Conservation (phyloP, 108 stramenopile genomes). For the Conticribra weissflogii region DNA sequence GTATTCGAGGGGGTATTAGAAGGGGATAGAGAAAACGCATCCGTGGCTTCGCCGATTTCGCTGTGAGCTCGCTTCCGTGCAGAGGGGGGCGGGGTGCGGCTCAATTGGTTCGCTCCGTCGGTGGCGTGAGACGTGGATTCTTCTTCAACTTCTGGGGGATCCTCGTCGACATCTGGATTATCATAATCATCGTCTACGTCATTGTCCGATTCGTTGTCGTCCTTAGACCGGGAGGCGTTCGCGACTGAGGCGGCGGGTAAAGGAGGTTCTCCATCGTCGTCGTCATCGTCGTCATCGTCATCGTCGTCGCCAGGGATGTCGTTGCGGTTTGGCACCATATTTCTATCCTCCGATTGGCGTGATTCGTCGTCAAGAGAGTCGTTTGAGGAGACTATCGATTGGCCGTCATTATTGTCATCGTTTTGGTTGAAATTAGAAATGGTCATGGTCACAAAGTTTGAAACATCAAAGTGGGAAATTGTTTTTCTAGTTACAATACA, state of each 20-base stretch:
- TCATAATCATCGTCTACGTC: background rate
- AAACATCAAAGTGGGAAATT: too few relatives aligned
- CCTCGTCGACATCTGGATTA: background rate
- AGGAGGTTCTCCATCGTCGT: slow-evolving; percentile 23
- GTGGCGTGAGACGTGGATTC: background rate
- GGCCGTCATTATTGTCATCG: slow-evolving; percentile 17
- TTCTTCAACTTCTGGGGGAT: background rate
- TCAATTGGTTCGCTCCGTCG: slow-evolving; percentile 1
- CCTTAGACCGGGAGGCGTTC: slow-evolving; percentile 5
- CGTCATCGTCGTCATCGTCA: slow-evolving; percentile 10
- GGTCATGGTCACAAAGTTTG: too few relatives aligned
- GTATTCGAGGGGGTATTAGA: background rate
- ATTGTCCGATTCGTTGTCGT: slow-evolving; percentile 6
- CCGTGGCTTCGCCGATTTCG: background rate
- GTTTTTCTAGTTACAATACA: too few relatives aligned
- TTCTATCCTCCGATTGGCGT: background rate
- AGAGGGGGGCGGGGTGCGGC: background rate
- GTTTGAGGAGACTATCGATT: slow-evolving; percentile 19
- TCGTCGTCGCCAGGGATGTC: slow-evolving; percentile 6
- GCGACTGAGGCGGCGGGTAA: slow-evolving; percentile 4
- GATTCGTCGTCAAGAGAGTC: slow-evolving; percentile 6
- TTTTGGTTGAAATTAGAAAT: too few relatives aligned
- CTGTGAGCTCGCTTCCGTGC: background rate
- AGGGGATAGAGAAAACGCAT: background rate
- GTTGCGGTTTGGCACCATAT: background rate